Percentiles rank a stretch among this genome's conserved stretches.
Evolutionary conservation across 352 stramenopile genomes (phyloP).

Genomic region (Phytopythium chamaehyphon): DNA sequence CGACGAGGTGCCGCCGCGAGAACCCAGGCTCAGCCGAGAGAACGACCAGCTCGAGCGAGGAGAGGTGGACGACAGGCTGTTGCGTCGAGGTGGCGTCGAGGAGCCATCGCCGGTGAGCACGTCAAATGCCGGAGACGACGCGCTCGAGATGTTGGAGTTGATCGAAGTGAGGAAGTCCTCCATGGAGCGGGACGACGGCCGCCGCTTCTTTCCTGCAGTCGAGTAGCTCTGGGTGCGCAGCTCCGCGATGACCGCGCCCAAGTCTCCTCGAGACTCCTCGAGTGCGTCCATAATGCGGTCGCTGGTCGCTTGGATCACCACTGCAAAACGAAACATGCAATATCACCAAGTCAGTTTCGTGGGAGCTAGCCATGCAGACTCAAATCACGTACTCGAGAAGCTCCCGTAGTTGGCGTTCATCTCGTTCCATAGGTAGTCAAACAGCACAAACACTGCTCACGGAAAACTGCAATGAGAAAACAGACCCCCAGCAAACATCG

Average conservation of each 20-base stretch:
- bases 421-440: constrained; percentile 80
- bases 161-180: constrained; percentile 62
- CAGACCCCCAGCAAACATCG: not conserved
- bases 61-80: constrained; percentile 10
- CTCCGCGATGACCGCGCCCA: constrained; percentile 50
- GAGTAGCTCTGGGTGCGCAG: constrained; percentile 56
- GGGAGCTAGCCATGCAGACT: not conserved
- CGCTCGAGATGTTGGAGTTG: constrained; percentile 41
- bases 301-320: constrained; percentile 75
- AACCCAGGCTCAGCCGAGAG: constrained; percentile 21
- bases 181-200: constrained; percentile 57
- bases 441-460: constrained; percentile 66
- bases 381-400: constrained; percentile 56
- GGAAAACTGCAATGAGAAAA: constrained; percentile 4
- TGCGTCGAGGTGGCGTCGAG: constrained; percentile 26
- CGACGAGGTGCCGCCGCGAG: constrained; percentile 1
- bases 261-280: constrained; percentile 69
- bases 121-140: constrained; percentile 12
- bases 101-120: too few species aligned
- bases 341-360: not conserved
- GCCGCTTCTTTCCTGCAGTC: constrained; percentile 29
- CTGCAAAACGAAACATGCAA: constrained; percentile 22
- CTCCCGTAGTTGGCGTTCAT: constrained; percentile 85
- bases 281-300: constrained; percentile 62
- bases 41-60: constrained; percentile 35